Conservation (phyloP, 768 basidiomycete genomes). For the Trichaptum fuscoviolaceum region DNA sequence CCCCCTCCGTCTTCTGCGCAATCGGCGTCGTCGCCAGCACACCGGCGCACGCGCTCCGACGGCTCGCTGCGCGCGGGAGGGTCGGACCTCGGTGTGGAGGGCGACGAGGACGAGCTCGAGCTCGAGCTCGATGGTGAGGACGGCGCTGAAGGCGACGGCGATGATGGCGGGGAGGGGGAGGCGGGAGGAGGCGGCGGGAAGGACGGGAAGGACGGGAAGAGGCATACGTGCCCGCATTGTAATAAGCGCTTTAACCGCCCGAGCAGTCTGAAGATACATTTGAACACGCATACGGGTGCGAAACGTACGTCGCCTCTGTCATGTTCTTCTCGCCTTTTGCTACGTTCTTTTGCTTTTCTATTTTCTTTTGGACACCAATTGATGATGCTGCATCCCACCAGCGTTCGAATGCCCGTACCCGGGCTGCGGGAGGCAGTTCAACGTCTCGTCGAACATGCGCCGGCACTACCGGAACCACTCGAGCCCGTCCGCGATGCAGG, state of each 20-base stretch:
- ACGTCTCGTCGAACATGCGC: slow-evolving; percentile 83
- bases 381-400: too few relatives aligned
- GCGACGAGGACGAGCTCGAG: not conserved
- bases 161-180: not conserved
- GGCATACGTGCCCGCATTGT: slow-evolving; percentile 40
- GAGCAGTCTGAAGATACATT: slow-evolving; percentile 59
- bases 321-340: too few relatives aligned
- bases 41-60: not conserved
- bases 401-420: slow-evolving; percentile 77
- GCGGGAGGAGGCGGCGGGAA: not conserved
- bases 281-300: slow-evolving; percentile 66
- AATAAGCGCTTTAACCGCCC: slow-evolving; percentile 64
- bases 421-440: slow-evolving; percentile 71
- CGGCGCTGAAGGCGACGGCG: not conserved
- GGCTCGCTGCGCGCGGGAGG: not conserved
- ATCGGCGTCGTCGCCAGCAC: too few relatives aligned
- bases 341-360: too few relatives aligned
- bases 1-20: not conserved
- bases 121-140: not conserved
- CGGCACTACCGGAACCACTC: slow-evolving; percentile 69
- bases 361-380: too few relatives aligned
- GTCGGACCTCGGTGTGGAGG: not conserved
- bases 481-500: not conserved
- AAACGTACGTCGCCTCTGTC: slow-evolving; percentile 42
- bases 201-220: slow-evolving; percentile 11